A percentile compares a stretch with the other conserved stretches of the same genome.
Evolutionary conservation across 2,329 filamentous ascomycete genomes (phyloP).

Genomic region (Zopfia rhizophila): DNA sequence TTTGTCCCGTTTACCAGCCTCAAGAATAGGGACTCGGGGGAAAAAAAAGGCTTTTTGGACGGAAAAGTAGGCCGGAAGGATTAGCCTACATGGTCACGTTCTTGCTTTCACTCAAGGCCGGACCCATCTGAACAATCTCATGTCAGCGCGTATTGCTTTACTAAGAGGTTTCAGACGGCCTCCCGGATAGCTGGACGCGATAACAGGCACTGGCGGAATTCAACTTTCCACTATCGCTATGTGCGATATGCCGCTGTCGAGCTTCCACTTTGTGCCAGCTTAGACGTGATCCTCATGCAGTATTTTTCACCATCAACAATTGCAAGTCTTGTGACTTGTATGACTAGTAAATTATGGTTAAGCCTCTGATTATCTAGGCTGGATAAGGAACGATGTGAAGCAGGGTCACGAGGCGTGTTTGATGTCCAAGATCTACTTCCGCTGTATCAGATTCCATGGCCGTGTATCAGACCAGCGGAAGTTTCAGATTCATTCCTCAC

Average conservation of each 20-base stretch:
- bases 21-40: background rate
- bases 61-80: slow-evolving; percentile 26
- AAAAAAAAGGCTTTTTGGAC: background rate
- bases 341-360: no score
- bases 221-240: slow-evolving; percentile 4
- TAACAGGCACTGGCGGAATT: no score
- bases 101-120: slow-evolving; percentile 6
- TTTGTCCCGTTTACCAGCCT: slow-evolving; percentile 2
- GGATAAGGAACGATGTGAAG: slow-evolving; percentile 15
- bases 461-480: slow-evolving; percentile 46
- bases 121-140: slow-evolving; percentile 4
- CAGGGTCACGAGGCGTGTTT: slow-evolving; percentile 33
- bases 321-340: no score
- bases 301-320: no score
- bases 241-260: no score
- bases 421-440: slow-evolving; percentile 44
- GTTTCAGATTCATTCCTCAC: slow-evolving; percentile 48
- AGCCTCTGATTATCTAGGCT: slow-evolving; percentile 13
- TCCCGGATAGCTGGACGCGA: no score
- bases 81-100: slow-evolving; percentile 34
- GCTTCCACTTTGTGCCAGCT: no score
- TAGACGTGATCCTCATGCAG: no score
- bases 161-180: slow-evolving; percentile 6
- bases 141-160: slow-evolving; percentile 2
- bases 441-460: slow-evolving; percentile 43